Evolutionary conservation across 257 asterid species (phyloP), one percentile per base, ranked within the genome.

Genomic region (Solanum verrucosum): DNA sequence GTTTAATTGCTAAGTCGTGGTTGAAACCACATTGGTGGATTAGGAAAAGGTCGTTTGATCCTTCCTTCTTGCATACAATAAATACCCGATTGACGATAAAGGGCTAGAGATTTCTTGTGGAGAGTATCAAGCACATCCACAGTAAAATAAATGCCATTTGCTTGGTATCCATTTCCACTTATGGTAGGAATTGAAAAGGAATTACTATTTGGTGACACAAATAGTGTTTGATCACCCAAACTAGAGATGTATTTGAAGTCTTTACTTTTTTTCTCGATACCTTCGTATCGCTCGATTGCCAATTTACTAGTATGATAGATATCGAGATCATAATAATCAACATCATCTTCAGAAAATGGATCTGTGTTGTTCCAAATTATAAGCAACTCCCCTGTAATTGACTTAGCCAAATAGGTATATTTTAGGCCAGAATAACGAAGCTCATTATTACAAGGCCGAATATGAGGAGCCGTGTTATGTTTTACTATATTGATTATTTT

Each of bases 161-260:
- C 84, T 82, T 68, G 77, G n/a, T 77, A 68, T 21, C 74, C 87
- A 34, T 84, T 88, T 67, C 37, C 87, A 37, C 56, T 31, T 82
- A 11, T 83, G 34, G 87, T 60, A 20, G 77, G 83, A 74, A 37
- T 74, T 37, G 83, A 74, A 5, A 74, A 74, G 52, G 33, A 21
- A 37, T 34, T 73, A 40, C 83, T 35, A 75, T 37, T 75, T 75
- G 83, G 52, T 21, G 83, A 74, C 83, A 74, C 31, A 74, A 74
- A 74, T 21, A 74, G 15, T 74, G 83, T 16, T 74, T 88, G 83
- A 87, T 88, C 84, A 82, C 44, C 87, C 87, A 74, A 74, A 21
- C 29, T 73, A 35, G 49, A 9, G 10, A 74, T 35, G 23, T 14
- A 4, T 74, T 74, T 44, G 10, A 74, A 74, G 9, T 74, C 29